Base-by-base conservation (phyloP, 202 grass and related monocot species). In the Panicum hallii region DNA sequence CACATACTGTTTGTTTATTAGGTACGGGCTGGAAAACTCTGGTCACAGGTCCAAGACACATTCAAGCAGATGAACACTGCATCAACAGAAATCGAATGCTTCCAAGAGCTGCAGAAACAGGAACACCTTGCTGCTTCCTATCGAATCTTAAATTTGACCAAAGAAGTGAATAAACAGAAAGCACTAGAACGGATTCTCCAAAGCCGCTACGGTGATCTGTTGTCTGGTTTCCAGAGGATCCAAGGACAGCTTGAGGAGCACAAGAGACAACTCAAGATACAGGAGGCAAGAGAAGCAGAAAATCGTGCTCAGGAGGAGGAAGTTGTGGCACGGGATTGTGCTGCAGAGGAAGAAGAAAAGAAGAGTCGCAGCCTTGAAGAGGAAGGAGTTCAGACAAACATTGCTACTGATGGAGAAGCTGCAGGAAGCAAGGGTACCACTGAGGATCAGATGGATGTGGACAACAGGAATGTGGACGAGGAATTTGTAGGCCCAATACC, bases 31-130 rank as follows among this genome's bases (percentile, higher is more conserved):
- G 89, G 83, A 65, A 98, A 98, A 60, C 54, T 95, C 22, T 93
- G 89, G 83, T 91, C 86, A n/a, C 93, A 94, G 72, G 86, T 91
- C 67, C 93, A 98, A 63, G 91, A 89, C 19, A 94, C 93, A 60
- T 95, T 86, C 81, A 98, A 95, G 89, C 96, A 95, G 84, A 90
- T 95, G 91, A 81, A 89, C 78, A 98, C 93, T 63, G 83, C 92
- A 69, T 86, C 89, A 71, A 95, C 96, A 7, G 96, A 98, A 76
- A 81, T 95, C 50, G 87, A 91, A 70, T 98, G 95, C 91, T 98
- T 98, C 74, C 84, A 93, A 86, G 93, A 82, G 70, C 75, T 95
- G 42, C 91, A 95, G 74, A 98, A 98, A 68, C 95, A 98, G 73
- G 95, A 95, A 82, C 69, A 84, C 5, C 79, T 95, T 52, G 95